Base-by-base conservation (phyloP, 1,139 yeast species). In the Hyphopichia wangnamkhiaoensis region DNA sequence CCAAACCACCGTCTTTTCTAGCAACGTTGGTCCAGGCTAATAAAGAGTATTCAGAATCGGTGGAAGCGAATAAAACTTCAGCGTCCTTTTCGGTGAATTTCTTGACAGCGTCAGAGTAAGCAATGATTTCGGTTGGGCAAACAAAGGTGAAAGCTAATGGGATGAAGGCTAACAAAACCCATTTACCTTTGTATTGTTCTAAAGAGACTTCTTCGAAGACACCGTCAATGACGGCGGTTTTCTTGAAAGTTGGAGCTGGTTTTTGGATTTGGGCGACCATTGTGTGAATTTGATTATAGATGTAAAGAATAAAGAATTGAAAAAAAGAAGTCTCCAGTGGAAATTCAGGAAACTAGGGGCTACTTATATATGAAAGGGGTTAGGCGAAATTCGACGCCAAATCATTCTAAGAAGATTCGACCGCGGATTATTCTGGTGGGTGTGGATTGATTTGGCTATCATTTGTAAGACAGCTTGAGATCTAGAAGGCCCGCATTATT, bases 61-160 rank as follows among this genome's bases (percentile, higher is more conserved):
- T 91, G 48, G 98, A 91, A 54, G 98, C 97, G 57, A 93, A 90
- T 65, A 93, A 80, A 41, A 93, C 84, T 74, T 89, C 87, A 54
- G 90, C 82, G 59, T 83, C 93, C 68, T 89, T 85, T 54, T 81
- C 95, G 56, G 84, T 71, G 74, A 93, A 93, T 78, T 84, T 82
- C 78, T 84, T 81, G 56, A 81, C 85, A 54, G 96, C 96, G 58
- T 91, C 96, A 49, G 96, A 87, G 84, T 89, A 93, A 58, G 98
- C 98, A 72, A 93, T 84, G 76, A 91, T 90, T 79, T 91, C 98
- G 53, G 98, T 93, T 68, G 98, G 98, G 75, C 98, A 93, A 52
- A 93, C 98, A 59, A 93, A 93, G 50, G 98, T 93, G 90, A 93
- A 93, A 42, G 98, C 98, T 80, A 91, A 79, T 71, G 98, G 98